phyloP scores from a whole-genome alignment of 2,329 filamentous ascomycete species.

The Pezicula radicicola region DNA sequence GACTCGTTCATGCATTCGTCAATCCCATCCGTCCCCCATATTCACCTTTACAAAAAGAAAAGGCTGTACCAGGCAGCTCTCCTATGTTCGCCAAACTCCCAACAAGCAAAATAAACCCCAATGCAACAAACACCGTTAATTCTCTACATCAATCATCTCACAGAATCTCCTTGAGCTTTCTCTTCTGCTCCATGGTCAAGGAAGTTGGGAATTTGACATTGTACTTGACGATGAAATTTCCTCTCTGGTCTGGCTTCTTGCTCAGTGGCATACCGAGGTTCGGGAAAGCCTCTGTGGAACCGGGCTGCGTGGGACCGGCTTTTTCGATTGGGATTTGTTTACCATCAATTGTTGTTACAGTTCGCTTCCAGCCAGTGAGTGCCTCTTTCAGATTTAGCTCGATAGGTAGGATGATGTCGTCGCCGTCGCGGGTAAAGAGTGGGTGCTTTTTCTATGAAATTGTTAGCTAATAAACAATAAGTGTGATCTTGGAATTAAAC shows the following conservation, averaged over 20 bases:
- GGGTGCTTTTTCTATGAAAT: conserved; percentile 74
- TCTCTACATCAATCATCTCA: conserved; percentile 23
- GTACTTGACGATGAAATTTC: conserved; percentile 85
- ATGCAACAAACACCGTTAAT: too few species aligned
- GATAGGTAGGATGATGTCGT: conserved; percentile 77
- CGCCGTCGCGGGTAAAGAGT: conserved; percentile 80
- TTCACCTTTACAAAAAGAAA: too few species aligned
- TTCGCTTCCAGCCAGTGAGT: conserved; percentile 87
- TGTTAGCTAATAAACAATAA: conserved; percentile 37
- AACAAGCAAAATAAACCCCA: too few species aligned
- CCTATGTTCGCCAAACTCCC: too few species aligned
- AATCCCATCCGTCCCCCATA: too few species aligned
- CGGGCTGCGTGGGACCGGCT: conserved; percentile 80
- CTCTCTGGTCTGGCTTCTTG: conserved; percentile 81
- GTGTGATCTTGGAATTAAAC: conserved; percentile 24
- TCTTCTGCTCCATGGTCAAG: conserved; percentile 76
- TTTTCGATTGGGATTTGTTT: conserved; percentile 79
- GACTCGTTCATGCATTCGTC: too few species aligned
- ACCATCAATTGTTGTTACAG: conserved; percentile 90
- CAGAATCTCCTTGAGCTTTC: conserved; percentile 75
- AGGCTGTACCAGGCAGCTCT: too few species aligned
- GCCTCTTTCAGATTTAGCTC: conserved; percentile 90
- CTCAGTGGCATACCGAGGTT: conserved; percentile 90
- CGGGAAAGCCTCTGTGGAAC: conserved; percentile 77
- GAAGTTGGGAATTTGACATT: conserved; percentile 88